Evolutionary conservation across 2,329 filamentous ascomycete genomes (phyloP), one percentile per base, ranked within the genome.

Genomic region (Gaeumannomyces sp.): DNA sequence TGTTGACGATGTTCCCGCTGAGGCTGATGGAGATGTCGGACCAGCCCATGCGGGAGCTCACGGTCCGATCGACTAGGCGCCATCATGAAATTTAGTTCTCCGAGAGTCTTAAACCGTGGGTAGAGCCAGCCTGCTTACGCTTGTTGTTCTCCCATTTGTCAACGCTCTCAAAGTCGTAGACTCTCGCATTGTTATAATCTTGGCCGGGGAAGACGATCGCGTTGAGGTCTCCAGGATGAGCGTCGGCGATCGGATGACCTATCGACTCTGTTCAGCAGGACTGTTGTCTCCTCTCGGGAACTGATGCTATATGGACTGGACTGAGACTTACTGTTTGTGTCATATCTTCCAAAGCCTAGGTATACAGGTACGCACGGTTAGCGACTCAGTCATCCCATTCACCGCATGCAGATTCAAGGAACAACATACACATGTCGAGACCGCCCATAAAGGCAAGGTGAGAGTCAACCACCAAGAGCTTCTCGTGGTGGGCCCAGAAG

Each of bases 401-500:
- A 11, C 57, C n/a, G 11, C 19, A 53, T 25, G 45, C 45, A 11
- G 22, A 6, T 28, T 35, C 7, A 25, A 25, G n/a, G 28, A 25
- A 22, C 5, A 7, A 69, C 80, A 66, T 77, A 84, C 85, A 97
- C 71, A 96, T 81, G 76, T 97, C 93, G 1, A 97, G 79, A 27
- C 93, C 93, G 61, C 92, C 93, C 93, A 97, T 97, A 73, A 97
- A 97, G 2, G 89, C 92, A 65, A 89, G 80, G 13, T 82, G 81
- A n/a, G 89, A 86, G 73, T 97, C 93, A 22, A 97, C 79, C 2
- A 97, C 74, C 69, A 91, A 92, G 0, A 97, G 83, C 76, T 97
- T 97, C 77, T 97, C 93, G 70, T 97, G 93, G 71, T 97, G 93
- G 3, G 92, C 92, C 93, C 93, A 97, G 76, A 92, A 97, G 1